Evolutionary conservation across 2,329 filamentous ascomycete genomes (phyloP).

Genomic region (Microcera coccophila): DNA sequence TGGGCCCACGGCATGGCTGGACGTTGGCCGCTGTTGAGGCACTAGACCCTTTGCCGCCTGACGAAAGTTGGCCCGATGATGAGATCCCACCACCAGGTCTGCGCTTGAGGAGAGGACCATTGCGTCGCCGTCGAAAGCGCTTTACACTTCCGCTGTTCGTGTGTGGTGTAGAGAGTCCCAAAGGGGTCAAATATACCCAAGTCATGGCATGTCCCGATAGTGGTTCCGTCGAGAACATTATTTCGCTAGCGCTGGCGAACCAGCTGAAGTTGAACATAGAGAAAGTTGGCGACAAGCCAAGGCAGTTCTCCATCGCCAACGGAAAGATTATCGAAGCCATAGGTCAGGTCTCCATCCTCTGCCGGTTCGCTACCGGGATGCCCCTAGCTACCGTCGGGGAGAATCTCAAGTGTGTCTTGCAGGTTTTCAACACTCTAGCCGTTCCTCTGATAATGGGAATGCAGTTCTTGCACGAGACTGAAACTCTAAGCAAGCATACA

Average conservation of each 20-base stretch:
- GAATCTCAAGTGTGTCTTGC: neutral
- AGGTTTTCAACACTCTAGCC: constrained; percentile 3
- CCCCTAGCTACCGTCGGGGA: neutral
- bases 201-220: constrained; percentile 4
- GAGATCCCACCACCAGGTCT: neutral
- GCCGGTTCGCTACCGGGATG: neutral
- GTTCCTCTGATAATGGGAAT: constrained; percentile 5
- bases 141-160: neutral
- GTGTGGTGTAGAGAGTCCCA: neutral
- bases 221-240: constrained; percentile 7
- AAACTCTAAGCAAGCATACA: constrained; percentile 4
- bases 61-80: neutral
- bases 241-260: neutral
- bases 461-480: constrained; percentile 2
- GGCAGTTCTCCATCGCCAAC: constrained; percentile 1
- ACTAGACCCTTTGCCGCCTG: neutral
- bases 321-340: constrained; percentile 1
- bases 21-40: neutral
- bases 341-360: neutral
- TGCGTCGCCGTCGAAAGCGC: neutral
- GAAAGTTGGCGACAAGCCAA: neutral
- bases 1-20: neutral
- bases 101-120: neutral
- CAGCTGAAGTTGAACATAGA: neutral
- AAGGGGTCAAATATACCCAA: too few relatives aligned